A percentile compares a stretch with the other conserved stretches of the same genome.
These are phyloP conservation scores for Syzygium grande DNA, from an alignment of 345 rosid genomes.

Conservation along the genomic window DNA sequence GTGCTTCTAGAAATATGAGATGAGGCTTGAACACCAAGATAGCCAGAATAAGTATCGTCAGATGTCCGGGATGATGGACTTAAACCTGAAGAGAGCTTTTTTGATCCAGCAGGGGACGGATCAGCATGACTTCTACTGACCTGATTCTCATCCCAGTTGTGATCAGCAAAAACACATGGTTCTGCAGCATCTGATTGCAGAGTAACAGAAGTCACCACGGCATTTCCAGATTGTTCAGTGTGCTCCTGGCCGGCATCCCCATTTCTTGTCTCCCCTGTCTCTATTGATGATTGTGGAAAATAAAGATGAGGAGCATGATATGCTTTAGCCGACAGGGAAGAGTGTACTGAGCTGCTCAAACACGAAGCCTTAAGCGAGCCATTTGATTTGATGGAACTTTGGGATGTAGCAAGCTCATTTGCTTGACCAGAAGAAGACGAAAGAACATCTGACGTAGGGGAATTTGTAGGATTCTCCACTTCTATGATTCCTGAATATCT, in stretches of 20 bases:
- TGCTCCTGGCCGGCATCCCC: conserved; percentile 26
- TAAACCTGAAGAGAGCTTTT: conserved; percentile 9
- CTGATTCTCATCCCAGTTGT: conserved; percentile 20
- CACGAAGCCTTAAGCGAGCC: conserved; percentile 18
- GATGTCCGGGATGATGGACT: conserved; percentile 27
- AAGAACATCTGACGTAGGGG: conserved; percentile 29
- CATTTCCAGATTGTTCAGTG: conserved; percentile 6
- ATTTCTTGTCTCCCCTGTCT: conserved; percentile 32
- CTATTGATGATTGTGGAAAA: conserved; percentile 11
- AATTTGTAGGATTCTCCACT: conserved; percentile 4
- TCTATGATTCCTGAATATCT: conserved; percentile 7
- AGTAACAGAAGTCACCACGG: conserved; percentile 10
- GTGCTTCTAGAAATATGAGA: conserved; percentile 9
- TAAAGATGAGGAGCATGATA: conserved; percentile 33
- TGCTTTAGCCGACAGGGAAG: conserved; percentile 17
- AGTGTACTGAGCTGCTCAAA: conserved; percentile 13
- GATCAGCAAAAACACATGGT: neutral
- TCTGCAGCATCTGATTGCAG: neutral
- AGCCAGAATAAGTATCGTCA: conserved; percentile 32
- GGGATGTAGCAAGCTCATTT: conserved; percentile 42
- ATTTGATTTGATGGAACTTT: conserved; percentile 20
- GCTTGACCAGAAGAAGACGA: conserved; percentile 43
- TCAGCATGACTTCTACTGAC: conserved; percentile 17
- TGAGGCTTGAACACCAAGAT: conserved; percentile 15
- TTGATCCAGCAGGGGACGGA: conserved; percentile 27